phyloP scores from a whole-genome alignment of 148 eudicot genomes.

The Fagopyrum homotropicum region DNA sequence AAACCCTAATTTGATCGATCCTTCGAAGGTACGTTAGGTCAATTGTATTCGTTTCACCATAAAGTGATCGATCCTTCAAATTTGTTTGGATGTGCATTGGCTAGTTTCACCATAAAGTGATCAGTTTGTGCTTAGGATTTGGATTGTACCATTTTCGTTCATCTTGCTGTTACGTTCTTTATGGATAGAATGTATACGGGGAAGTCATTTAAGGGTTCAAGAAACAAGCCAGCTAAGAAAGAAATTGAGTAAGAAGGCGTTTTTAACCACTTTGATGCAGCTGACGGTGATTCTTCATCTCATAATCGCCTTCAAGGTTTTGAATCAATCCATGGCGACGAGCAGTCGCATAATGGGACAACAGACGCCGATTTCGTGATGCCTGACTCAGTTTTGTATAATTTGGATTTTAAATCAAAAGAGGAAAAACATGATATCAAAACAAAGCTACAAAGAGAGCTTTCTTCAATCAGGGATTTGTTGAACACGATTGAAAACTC shows the following conservation, averaged over 20 bases:
- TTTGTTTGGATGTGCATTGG: not conserved
- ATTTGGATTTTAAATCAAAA: slow-evolving; percentile 57
- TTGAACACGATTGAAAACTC: slow-evolving; percentile 52
- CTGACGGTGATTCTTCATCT: slow-evolving; percentile 31
- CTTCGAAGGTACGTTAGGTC: not conserved
- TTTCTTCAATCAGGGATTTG: slow-evolving; percentile 51
- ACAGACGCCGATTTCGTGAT: slow-evolving; percentile 31
- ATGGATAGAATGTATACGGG: slow-evolving; percentile 5
- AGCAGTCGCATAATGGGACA: slow-evolving; percentile 24
- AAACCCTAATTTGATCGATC: not conserved
- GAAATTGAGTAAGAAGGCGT: slow-evolving; percentile 19
- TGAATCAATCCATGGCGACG: slow-evolving; percentile 12
- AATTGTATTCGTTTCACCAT: too few species aligned
- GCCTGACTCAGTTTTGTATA: slow-evolving; percentile 46
- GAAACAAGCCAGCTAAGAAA: slow-evolving; percentile 19
- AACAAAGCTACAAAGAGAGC: slow-evolving; percentile 69
- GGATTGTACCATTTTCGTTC: not conserved
- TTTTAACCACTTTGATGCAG: slow-evolving; percentile 26
- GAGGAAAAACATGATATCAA: slow-evolving; percentile 55
- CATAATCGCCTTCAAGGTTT: slow-evolving; percentile 21
- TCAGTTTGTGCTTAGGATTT: not conserved
- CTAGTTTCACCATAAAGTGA: not conserved
- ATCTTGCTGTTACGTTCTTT: not conserved
- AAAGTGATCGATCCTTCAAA: slow-evolving; percentile 1
- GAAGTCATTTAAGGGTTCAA: slow-evolving; percentile 27